phyloP scores from a whole-genome alignment of 2,329 filamentous ascomycete genomes.

The Pseudogymnoascus sp. region DNA sequence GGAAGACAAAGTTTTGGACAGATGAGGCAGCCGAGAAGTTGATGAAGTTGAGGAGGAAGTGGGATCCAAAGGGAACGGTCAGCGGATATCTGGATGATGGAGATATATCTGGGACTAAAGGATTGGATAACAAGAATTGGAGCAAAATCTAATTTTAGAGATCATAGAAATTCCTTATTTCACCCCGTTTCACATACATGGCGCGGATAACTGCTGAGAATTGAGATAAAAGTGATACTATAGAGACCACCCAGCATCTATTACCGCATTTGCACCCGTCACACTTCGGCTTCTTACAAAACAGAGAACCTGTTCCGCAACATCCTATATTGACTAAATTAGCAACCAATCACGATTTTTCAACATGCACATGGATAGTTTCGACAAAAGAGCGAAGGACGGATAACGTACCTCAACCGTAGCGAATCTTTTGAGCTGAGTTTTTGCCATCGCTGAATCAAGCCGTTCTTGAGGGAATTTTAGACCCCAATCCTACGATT shows the following conservation, averaged over 20 bases:
- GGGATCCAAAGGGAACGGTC: slow-evolving; percentile 37
- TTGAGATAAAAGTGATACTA: neutral
- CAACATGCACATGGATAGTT: slow-evolving; percentile 9
- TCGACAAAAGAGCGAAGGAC: slow-evolving; percentile 7
- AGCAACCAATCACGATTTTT: neutral
- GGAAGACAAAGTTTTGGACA: slow-evolving; percentile 42
- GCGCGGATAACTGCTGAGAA: neutral
- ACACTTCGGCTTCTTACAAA: slow-evolving; percentile 42
- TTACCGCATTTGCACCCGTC: slow-evolving; percentile 45
- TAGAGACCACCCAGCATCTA: slow-evolving; percentile 38
- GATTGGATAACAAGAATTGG: slow-evolving; percentile 31
- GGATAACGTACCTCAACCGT: slow-evolving; percentile 40
- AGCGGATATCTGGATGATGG: slow-evolving; percentile 40
- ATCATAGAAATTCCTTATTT: neutral
- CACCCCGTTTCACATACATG: neutral
- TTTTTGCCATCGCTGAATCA: slow-evolving; percentile 44
- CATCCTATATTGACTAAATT: slow-evolving; percentile 34
- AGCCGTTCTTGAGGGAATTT: slow-evolving; percentile 52
- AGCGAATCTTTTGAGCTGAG: slow-evolving; percentile 52
- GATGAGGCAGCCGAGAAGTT: slow-evolving; percentile 35
- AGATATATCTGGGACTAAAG: slow-evolving; percentile 36
- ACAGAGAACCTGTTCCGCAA: slow-evolving; percentile 45
- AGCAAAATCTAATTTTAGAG: neutral
- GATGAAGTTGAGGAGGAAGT: slow-evolving; percentile 36
- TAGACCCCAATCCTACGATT: slow-evolving; percentile 51